A percentile compares a stretch with the other conserved stretches of the same genome.
phyloP scores from a whole-genome alignment of 352 stramenopile genomes.

The Pythium myriotylum region DNA sequence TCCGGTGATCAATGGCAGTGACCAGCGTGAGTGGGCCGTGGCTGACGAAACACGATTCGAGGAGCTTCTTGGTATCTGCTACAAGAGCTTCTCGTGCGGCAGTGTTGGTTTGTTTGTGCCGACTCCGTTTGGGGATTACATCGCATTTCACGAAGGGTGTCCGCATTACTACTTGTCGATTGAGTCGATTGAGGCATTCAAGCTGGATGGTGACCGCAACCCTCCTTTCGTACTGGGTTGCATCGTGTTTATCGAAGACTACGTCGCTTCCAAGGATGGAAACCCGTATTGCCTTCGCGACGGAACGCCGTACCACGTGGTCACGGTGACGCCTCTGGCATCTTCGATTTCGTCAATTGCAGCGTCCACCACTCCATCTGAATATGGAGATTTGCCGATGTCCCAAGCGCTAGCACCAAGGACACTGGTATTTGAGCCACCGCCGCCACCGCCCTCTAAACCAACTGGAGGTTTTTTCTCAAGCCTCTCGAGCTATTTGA shows the following conservation, averaged over 20 bases:
- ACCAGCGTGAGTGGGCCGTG: constrained; percentile 49
- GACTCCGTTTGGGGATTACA: constrained; percentile 81
- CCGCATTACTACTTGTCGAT: constrained; percentile 82
- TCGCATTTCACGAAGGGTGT: constrained; percentile 85
- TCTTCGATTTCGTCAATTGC: constrained; percentile 30
- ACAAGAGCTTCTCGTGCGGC: constrained; percentile 76
- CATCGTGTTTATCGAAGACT: constrained; percentile 85
- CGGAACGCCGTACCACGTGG: constrained; percentile 74
- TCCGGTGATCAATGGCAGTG: constrained; percentile 1
- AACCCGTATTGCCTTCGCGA: constrained; percentile 77
- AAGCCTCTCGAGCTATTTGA: constrained; percentile 28
- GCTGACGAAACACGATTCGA: constrained; percentile 68
- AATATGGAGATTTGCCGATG: constrained; percentile 59
- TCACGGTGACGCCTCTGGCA: constrained; percentile 65
- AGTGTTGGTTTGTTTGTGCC: constrained; percentile 79
- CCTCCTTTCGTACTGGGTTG: constrained; percentile 77
- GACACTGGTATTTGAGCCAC: constrained; percentile 19
- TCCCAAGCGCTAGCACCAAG: constrained; percentile 63
- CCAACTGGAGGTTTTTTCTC: constrained; percentile 25
- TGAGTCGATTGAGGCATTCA: constrained; percentile 77
- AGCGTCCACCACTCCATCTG: constrained; percentile 24
- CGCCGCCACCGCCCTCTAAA: constrained; percentile 30
- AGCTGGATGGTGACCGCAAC: constrained; percentile 67
- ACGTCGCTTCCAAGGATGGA: constrained; percentile 54
- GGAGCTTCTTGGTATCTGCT: constrained; percentile 80